These are phyloP conservation scores for Abrus pulchellus DNA, from an alignment of 306 rosid genomes.

Conservation along the genomic window DNA sequence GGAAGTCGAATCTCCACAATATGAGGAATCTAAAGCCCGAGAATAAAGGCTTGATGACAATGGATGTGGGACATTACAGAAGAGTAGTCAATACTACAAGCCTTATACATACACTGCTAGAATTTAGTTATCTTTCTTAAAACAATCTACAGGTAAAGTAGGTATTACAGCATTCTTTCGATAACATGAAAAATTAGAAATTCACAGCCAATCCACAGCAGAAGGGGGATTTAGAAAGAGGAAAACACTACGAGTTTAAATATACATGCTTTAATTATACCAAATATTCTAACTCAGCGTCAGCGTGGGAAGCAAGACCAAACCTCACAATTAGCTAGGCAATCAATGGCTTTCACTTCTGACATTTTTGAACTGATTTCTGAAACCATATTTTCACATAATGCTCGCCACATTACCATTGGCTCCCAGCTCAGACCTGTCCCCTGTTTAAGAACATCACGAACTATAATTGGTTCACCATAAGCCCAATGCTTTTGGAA, in stretches of 20 bases:
- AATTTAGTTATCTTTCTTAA: constrained; percentile 12
- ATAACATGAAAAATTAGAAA: constrained; percentile 14
- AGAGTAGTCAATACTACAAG: constrained; percentile 9
- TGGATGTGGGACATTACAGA: constrained; percentile 14
- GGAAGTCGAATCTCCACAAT: constrained; percentile 24
- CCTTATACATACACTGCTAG: constrained; percentile 2
- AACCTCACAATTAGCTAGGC: constrained; percentile 93
- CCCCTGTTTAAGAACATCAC: constrained; percentile 72
- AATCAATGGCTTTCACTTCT: constrained; percentile 87
- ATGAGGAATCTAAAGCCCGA: constrained; percentile 34
- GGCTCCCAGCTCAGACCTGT: constrained; percentile 96
- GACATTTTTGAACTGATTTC: constrained; percentile 63
- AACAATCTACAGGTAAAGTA: neutral
- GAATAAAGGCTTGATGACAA: constrained; percentile 16
- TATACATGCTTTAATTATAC: constrained; percentile 24
- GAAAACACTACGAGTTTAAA: constrained; percentile 4
- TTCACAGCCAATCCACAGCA: constrained; percentile 19
- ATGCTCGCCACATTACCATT: constrained; percentile 89
- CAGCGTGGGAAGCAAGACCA: constrained; percentile 33
- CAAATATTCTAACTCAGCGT: constrained; percentile 26
- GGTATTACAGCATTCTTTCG: constrained; percentile 23
- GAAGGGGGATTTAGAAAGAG: constrained; percentile 31
- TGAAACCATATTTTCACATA: constrained; percentile 65
- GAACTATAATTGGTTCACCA: constrained; percentile 80
- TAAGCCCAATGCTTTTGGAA: constrained; percentile 75